These are phyloP conservation scores for Pugionium cornutum DNA, from an alignment of 345 rosid species.

Conservation along the genomic window DNA sequence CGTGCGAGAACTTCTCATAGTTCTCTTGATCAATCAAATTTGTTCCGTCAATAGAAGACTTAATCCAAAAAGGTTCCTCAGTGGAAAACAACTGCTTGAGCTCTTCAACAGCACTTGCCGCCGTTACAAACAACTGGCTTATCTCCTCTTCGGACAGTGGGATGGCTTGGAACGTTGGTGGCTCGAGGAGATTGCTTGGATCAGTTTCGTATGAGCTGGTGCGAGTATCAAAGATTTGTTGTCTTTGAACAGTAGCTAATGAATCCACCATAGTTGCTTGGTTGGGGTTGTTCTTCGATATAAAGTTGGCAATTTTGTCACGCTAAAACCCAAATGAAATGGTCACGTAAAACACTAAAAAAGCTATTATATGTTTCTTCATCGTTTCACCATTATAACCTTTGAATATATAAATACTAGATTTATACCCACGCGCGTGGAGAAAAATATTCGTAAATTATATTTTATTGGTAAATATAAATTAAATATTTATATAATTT, in stretches of 20 bases:
- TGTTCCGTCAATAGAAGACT: conserved; percentile 41
- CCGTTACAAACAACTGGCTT: conserved; percentile 44
- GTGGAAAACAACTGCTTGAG: conserved; percentile 44
- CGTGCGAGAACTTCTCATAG: conserved; percentile 47
- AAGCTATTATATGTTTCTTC: too few relatives aligned
- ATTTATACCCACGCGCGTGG: too few relatives aligned
- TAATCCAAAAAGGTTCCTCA: conserved; percentile 62
- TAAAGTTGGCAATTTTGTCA: conserved; percentile 38
- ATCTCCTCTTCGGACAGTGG: conserved; percentile 40
- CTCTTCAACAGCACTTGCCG: conserved; percentile 56
- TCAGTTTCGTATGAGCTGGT: neutral
- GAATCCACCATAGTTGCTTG: conserved; percentile 34
- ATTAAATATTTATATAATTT: too few relatives aligned
- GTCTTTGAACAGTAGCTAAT: neutral
- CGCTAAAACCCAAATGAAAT: conserved; percentile 37
- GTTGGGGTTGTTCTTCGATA: conserved; percentile 46
- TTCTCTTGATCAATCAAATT: conserved; percentile 41
- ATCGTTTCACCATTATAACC: too few relatives aligned
- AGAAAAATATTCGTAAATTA: too few relatives aligned
- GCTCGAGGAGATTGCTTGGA: neutral
- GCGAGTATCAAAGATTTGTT: neutral
- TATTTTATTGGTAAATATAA: too few relatives aligned
- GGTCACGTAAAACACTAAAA: too few relatives aligned
- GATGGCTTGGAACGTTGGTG: conserved; percentile 11
- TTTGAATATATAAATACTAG: too few relatives aligned